Evolutionary conservation across 768 basidiomycete species (phyloP).

Genomic region (Naganishia antarctica): DNA sequence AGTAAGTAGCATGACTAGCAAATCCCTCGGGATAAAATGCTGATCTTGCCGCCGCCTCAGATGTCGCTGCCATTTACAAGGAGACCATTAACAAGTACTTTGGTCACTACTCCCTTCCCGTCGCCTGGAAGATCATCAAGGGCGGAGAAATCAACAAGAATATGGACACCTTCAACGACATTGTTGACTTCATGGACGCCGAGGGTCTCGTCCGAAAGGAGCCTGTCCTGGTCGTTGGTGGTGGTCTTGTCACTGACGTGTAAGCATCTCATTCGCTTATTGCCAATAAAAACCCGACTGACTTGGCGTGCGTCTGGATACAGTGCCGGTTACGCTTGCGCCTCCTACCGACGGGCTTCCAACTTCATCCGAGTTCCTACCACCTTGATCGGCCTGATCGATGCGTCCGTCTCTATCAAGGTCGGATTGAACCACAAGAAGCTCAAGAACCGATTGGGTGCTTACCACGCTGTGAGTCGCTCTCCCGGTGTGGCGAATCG

Average conservation of each 20-base stretch:
- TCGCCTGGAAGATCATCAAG: constrained; percentile 48
- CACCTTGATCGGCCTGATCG: constrained; percentile 50
- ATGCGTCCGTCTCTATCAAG: constrained; percentile 50
- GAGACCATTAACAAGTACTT: constrained; percentile 47
- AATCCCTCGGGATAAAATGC: not conserved
- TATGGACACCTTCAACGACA: constrained; percentile 50
- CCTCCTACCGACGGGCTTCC: constrained; percentile 45
- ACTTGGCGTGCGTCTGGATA: no score
- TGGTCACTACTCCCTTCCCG: constrained; percentile 42
- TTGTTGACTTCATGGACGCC: constrained; percentile 50
- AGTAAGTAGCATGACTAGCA: constrained; percentile 35
- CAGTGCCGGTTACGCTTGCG: constrained; percentile 46
- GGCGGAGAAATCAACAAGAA: constrained; percentile 51
- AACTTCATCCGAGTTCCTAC: constrained; percentile 50
- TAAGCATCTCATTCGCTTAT: not conserved
- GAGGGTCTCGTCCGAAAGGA: constrained; percentile 50
- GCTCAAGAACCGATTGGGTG: constrained; percentile 48
- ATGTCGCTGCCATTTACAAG: constrained; percentile 44
- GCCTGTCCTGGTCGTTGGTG: constrained; percentile 48
- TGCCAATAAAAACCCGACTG: no score
- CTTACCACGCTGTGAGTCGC: constrained; percentile 15
- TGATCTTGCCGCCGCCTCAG: constrained; percentile 13
- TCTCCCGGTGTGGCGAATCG: no score
- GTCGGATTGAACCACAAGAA: constrained; percentile 46
- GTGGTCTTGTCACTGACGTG: constrained; percentile 49